A percentile compares a stretch with the other conserved stretches of the same genome.
phyloP scores from a whole-genome alignment of 2,329 filamentous ascomycete genomes.

The Pyrenophora teres region DNA sequence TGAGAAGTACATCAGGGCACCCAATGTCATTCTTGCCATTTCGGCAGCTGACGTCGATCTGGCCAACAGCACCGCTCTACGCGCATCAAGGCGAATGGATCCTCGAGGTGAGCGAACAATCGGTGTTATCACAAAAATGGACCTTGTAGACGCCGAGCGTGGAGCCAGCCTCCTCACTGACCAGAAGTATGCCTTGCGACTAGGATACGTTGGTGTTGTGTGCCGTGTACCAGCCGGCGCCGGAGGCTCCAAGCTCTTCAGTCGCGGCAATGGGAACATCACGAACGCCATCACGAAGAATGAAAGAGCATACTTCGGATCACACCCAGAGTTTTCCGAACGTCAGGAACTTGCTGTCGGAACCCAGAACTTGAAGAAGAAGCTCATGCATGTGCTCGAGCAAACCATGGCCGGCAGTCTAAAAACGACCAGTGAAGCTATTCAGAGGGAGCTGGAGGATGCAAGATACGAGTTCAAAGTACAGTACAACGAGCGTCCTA shows the following conservation, averaged over 20 bases:
- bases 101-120: constrained; percentile 95
- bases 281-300: constrained; percentile 82
- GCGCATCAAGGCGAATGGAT: constrained; percentile 88
- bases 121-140: constrained; percentile 99
- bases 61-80: constrained; percentile 90
- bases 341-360: constrained; percentile 76
- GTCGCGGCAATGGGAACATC: constrained; percentile 79
- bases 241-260: constrained; percentile 72
- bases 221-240: constrained; percentile 73
- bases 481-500: constrained; percentile 94
- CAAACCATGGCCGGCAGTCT: constrained; percentile 95
- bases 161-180: constrained; percentile 81
- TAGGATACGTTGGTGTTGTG: constrained; percentile 96
- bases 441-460: constrained; percentile 93
- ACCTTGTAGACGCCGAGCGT: constrained; percentile 83
- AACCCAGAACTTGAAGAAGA: constrained; percentile 85
- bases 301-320: constrained; percentile 82
- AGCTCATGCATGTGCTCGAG: constrained; percentile 95
- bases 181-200: constrained; percentile 88
- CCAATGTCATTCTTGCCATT: constrained; percentile 95
- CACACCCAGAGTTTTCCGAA: constrained; percentile 82
- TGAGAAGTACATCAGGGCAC: constrained; percentile 96
- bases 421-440: constrained; percentile 86
- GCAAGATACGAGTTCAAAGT: constrained; percentile 99
- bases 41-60: constrained; percentile 97